Conservation (phyloP, 345 rosid genomes). For the Rhizophora apiculata region DNA sequence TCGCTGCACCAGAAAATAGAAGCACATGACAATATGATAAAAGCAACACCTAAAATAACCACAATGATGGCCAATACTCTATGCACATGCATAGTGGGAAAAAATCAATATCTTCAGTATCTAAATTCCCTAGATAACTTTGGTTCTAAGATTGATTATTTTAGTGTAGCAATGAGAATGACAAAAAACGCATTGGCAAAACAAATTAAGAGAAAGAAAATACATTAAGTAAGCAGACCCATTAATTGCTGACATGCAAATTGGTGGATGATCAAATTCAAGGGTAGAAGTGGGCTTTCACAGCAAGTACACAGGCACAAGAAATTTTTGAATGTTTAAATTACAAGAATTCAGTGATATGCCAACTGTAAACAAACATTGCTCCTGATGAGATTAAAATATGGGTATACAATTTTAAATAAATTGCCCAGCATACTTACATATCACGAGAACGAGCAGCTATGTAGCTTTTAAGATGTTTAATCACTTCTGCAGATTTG, state of each 20-base stretch:
- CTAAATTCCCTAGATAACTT: no score
- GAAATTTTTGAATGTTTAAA: neutral
- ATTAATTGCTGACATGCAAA: no score
- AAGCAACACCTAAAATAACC: neutral
- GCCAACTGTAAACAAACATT: neutral
- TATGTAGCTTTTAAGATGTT: conserved; percentile 91
- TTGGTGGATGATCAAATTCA: no score
- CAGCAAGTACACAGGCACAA: neutral
- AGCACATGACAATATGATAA: conserved; percentile 7
- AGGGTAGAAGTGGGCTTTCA: neutral
- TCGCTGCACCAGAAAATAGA: conserved; percentile 48
- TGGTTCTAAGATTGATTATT: no score
- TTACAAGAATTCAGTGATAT: neutral
- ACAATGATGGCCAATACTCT: no score
- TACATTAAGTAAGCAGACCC: no score
- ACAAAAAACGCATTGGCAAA: no score
- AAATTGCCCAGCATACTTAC: conserved; percentile 35
- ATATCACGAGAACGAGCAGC: conserved; percentile 77
- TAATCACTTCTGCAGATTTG: conserved; percentile 96
- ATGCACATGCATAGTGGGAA: no score
- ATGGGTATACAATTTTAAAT: neutral
- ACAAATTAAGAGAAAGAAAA: no score
- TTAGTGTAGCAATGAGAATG: no score
- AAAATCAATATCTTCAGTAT: no score
- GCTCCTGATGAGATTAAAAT: neutral